A percentile compares a stretch with the other conserved stretches of the same genome.
Evolutionary conservation across 2,329 filamentous ascomycete species (phyloP).

Genomic region (Arthrobotrys musiformis): DNA sequence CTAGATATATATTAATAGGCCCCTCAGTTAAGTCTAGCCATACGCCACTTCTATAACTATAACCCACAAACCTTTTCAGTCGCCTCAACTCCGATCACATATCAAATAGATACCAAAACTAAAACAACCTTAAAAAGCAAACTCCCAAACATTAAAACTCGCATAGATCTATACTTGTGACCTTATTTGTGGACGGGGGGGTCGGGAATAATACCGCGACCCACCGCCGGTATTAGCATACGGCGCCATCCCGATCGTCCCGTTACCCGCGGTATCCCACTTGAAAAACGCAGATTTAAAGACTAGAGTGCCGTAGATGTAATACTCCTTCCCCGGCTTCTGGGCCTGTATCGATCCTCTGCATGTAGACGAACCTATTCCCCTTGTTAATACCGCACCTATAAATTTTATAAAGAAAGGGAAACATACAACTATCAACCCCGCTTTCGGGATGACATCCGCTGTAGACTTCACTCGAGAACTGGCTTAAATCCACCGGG

Average conservation of each 20-base stretch:
- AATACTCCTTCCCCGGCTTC: slow-evolving; percentile 19
- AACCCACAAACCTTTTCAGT: too few relatives aligned
- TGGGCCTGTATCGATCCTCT: slow-evolving; percentile 41
- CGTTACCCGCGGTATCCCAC: slow-evolving; percentile 48
- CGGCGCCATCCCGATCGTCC: slow-evolving; percentile 46
- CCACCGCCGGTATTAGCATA: slow-evolving; percentile 10
- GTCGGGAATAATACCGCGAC: slow-evolving; percentile 31
- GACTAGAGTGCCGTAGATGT: slow-evolving; percentile 37
- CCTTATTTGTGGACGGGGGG: neutral
- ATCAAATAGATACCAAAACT: too few relatives aligned
- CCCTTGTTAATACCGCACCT: neutral
- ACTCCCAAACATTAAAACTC: too few relatives aligned
- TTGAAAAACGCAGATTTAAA: slow-evolving; percentile 53
- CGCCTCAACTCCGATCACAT: too few relatives aligned
- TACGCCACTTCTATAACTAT: too few relatives aligned
- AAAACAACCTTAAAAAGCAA: too few relatives aligned
- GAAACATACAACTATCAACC: slow-evolving; percentile 23
- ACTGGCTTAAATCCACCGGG: slow-evolving; percentile 31
- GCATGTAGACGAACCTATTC: slow-evolving; percentile 38
- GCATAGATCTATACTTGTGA: neutral
- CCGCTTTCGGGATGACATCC: slow-evolving; percentile 26
- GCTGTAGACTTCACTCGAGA: slow-evolving; percentile 33
- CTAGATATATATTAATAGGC: too few relatives aligned
- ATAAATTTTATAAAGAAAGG: neutral
- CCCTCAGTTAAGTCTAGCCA: too few relatives aligned